Evolutionary conservation across 2,329 filamentous ascomycete genomes (phyloP).

Genomic region (Fusarium sp.): DNA sequence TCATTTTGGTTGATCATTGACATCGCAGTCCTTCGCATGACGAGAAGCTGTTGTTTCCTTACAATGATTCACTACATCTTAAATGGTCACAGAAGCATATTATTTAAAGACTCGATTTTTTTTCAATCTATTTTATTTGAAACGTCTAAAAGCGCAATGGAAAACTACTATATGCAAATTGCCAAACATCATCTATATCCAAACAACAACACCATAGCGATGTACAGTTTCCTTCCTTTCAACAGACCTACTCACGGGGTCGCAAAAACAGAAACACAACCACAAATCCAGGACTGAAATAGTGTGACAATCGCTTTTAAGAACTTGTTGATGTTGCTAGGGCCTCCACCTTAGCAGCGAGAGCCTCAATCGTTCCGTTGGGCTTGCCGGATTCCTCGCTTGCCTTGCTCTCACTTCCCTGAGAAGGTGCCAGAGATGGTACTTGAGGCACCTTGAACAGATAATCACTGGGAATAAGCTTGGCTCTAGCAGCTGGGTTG

Average conservation of each 20-base stretch:
- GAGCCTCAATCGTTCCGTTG: constrained; percentile 44
- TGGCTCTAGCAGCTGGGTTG: constrained; percentile 75
- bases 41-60: background rate
- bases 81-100: background rate
- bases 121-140: background rate
- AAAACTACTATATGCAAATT: background rate
- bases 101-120: background rate
- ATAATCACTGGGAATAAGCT: constrained; percentile 78
- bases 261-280: background rate
- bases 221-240: background rate
- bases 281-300: background rate
- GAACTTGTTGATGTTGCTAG: constrained; percentile 39
- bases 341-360: constrained; percentile 49
- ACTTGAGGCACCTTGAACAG: constrained; percentile 75
- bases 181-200: background rate
- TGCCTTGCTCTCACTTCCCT: constrained; percentile 30
- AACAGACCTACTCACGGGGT: background rate
- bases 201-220: background rate
- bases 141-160: background rate
- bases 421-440: constrained; percentile 52
- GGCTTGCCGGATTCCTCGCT: constrained; percentile 19
- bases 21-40: background rate
- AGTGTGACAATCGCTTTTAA: background rate
- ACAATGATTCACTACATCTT: background rate
- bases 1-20: background rate